A percentile compares a stretch with the other conserved stretches of the same genome.
Conservation (phyloP, 495 filamentous ascomycete species). For the Penicillium simplicissimum region DNA sequence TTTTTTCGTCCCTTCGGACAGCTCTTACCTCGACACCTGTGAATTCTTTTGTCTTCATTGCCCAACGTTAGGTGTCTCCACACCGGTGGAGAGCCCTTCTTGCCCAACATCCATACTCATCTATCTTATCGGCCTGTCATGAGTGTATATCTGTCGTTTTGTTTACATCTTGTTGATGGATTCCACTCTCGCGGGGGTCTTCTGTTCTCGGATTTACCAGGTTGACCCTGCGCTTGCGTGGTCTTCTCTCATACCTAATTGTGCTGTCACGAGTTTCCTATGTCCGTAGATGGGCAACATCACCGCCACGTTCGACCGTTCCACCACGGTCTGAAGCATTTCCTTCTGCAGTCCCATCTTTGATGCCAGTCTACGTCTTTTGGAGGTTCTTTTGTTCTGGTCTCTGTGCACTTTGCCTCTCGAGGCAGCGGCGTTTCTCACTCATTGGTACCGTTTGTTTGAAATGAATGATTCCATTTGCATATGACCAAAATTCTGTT, state of each 20-base stretch:
- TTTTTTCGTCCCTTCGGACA: constrained; percentile 18
- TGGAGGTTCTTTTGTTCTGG: constrained; percentile 17
- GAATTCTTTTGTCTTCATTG: constrained; percentile 12
- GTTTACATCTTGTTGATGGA: neutral
- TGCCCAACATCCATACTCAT: constrained; percentile 18
- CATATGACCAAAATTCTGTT: constrained; percentile 8
- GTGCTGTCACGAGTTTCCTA: constrained; percentile 27
- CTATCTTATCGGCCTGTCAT: constrained; percentile 36
- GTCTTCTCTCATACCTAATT: constrained; percentile 23
- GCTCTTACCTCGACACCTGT: constrained; percentile 1
- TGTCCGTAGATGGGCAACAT: constrained; percentile 25
- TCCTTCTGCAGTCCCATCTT: constrained; percentile 14
- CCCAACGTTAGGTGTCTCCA: neutral
- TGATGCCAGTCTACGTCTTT: constrained; percentile 18
- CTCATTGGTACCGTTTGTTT: constrained; percentile 17
- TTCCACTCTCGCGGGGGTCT: neutral
- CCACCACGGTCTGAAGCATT: constrained; percentile 16
- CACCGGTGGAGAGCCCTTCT: neutral
- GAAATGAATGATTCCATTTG: constrained; percentile 21
- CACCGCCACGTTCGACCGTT: constrained; percentile 9
- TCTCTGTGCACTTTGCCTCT: constrained; percentile 25
- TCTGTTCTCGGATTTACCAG: neutral
- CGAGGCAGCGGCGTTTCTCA: constrained; percentile 24
- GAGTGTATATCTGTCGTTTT: constrained; percentile 27
- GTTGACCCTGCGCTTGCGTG: constrained; percentile 8